phyloP scores from a whole-genome alignment of 768 basidiomycete species.

The Mycena vitilis region DNA sequence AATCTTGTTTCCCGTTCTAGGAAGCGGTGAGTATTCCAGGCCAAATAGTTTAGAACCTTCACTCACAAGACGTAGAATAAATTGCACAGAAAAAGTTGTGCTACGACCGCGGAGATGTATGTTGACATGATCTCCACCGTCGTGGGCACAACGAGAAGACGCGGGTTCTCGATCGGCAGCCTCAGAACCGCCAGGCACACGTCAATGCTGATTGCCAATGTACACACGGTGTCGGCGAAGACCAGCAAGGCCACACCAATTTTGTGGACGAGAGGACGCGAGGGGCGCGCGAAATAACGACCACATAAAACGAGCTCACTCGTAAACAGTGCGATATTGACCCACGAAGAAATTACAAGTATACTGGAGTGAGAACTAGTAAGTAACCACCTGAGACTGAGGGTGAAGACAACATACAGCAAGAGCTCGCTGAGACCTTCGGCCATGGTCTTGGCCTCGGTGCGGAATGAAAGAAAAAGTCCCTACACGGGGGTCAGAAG shows the following conservation, averaged over 20 bases:
- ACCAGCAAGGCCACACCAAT: constrained; percentile 5
- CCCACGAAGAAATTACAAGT: not conserved
- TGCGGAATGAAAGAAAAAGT: too few relatives aligned
- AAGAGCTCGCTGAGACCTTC: not conserved
- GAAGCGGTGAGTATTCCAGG: not conserved
- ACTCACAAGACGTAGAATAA: constrained; percentile 15
- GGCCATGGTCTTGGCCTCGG: too few relatives aligned
- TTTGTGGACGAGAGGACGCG: not conserved
- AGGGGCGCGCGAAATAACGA: constrained; percentile 4
- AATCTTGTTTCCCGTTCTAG: not conserved
- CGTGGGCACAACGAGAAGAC: not conserved
- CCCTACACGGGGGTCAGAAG: too few relatives aligned
- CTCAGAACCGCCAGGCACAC: not conserved
- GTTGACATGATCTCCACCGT: not conserved
- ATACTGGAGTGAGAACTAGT: not conserved
- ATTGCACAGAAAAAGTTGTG: constrained; percentile 18
- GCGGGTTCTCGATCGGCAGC: not conserved
- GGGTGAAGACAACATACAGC: not conserved
- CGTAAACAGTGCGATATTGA: constrained; percentile 11
- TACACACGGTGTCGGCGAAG: constrained; percentile 16
- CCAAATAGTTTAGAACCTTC: too few relatives aligned
- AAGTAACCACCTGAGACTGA: not conserved
- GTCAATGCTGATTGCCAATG: not conserved
- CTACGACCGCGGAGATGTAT: constrained; percentile 1
- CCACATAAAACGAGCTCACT: constrained; percentile 3